These are phyloP conservation scores for Agaricus sinodeliciosus DNA, from an alignment of 768 basidiomycete genomes.

Conservation along the genomic window DNA sequence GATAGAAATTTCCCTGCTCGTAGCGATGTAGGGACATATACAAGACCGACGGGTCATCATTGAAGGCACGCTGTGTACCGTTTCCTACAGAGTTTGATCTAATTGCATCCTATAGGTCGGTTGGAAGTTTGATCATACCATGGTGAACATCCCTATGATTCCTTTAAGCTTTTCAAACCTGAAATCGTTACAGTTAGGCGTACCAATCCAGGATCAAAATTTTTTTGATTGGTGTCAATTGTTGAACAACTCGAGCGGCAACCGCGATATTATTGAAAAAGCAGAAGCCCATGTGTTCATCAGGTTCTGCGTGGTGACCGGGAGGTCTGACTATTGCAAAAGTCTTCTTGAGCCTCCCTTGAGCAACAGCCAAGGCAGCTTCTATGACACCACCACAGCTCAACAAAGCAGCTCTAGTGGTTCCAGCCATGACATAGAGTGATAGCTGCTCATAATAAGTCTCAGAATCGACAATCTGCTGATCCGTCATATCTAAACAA, in stretches of 20 bases:
- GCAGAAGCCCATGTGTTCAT: conserved; percentile 98
- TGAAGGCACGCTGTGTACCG: conserved; percentile 94
- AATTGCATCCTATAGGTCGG: not conserved
- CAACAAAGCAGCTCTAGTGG: conserved; percentile 77
- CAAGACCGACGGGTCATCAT: conserved; percentile 84
- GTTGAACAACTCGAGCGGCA: conserved; percentile 76
- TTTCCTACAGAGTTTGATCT: conserved; percentile 54
- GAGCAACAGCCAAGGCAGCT: conserved; percentile 80
- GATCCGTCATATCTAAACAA: conserved; percentile 59
- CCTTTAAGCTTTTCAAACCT: not conserved
- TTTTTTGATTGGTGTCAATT: conserved; percentile 62
- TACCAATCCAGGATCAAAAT: conserved; percentile 95
- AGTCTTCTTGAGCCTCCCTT: conserved; percentile 70
- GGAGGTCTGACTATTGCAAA: conserved; percentile 97
- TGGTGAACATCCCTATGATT: conserved; percentile 87
- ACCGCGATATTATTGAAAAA: conserved; percentile 99
- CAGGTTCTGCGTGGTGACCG: conserved; percentile 97
- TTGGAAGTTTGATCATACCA: conserved; percentile 38
- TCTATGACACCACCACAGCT: conserved; percentile 96
- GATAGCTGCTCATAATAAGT: conserved; percentile 87
- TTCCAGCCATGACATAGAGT: conserved; percentile 84
- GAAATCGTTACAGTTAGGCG: conserved; percentile 19
- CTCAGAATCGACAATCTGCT: conserved; percentile 70
- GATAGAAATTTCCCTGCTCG: conserved; percentile 89
- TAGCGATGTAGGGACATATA: conserved; percentile 96